Evolutionary conservation across 2,329 filamentous ascomycete species (phyloP), one percentile per base, ranked within the genome.

Genomic region (Trichoderma harzianum): DNA sequence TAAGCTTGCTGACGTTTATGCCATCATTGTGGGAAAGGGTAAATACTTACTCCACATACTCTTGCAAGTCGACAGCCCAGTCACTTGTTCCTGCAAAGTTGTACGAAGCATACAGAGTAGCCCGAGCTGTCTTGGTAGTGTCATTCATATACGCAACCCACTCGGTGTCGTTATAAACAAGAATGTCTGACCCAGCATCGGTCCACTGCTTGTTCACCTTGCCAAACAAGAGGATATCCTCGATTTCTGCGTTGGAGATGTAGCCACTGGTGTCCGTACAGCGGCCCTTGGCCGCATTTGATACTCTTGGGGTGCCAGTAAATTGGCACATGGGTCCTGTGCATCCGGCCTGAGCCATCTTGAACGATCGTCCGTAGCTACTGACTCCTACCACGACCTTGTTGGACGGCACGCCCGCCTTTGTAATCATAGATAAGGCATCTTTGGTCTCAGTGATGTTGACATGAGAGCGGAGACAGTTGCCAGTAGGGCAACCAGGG

Each of bases 331-430:
- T 68, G 14, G 74, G 73, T 0, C 75, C 76, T 3, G 43, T 71
- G 72, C 78, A 80, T 18, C 73, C 70, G 0, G 71, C 14, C 3
- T 74, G 21, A 2, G 74, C 72, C 78, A 80, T 80, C 18, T 77
- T 66, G 70, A 80, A 80, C 2, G 72, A 74, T 1, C 78, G 73
- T 0, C 78, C 79, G 55, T 79, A 80, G 64, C 75, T 78, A 8
- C 72, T 63, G 1, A 79, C 69, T 1, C 77, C 79, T 0, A 80
- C 75, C 1, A 76, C 63, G 11, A 80, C 58, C 66, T 79, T 79
- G 64, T 75, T 74, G 0, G 76, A 74, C 0, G 75, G 73, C 0
- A 77, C 76, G 3, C 77, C 78, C 2, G 78, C 77, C 53, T 76
- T 78, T 10, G 77, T 79, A 24, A 78, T 73, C 74, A 78, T 81